Base-by-base conservation (phyloP, 345 rosid genomes). In the Euclidium syriacum region DNA sequence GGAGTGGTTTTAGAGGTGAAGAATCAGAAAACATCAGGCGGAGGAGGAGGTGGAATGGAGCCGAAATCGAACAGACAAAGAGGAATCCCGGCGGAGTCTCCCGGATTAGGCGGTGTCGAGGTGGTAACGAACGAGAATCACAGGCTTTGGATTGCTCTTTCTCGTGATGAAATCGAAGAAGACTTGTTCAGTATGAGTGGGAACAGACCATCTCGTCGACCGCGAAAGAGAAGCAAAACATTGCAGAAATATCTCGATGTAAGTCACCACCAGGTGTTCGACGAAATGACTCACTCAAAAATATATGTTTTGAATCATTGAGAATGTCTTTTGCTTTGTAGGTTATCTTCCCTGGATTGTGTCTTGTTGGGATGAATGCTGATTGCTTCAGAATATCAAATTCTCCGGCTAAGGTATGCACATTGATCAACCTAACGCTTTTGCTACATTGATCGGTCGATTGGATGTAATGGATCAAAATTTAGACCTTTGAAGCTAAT, bases 151-250 rank as follows among this genome's bases (percentile, higher is more conserved):
- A 67, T 92, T 3, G 71, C 98, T 49, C 68, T 89, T 19, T 83
- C 96, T 4, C 68, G 78, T 52, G 99, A 94, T 2, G 97, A 94
- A 77, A 85, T 94, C 55, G 99, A 94, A 62, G 99, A 94, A 63
- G 99, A 94, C 58, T 48, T 94, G 49, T 94, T 85, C 63, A 64
- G 83, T 67, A 77, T 90, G 89, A 87, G 96, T 15, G 99, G 96
- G 48, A 83, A 82, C 10, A 82, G 91, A 33, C 88, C 97, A 10
- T 63, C 90, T 3, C 76, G 99, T 27, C 72, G 97, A 51, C 99
- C 97, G 16, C 66, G 67, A 50, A 94, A 84, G 72, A 78, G 97
- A 22, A 77, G 91, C 4, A 90, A 83, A 78, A 80, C 78, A 6
- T 74, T 79, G 44, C 96, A 94, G 80, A 94, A 84, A 52, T 78